A percentile compares a stretch with the other conserved stretches of the same genome.
Conservation (phyloP, 257 asterid species). For the Przewalskia tangutica region DNA sequence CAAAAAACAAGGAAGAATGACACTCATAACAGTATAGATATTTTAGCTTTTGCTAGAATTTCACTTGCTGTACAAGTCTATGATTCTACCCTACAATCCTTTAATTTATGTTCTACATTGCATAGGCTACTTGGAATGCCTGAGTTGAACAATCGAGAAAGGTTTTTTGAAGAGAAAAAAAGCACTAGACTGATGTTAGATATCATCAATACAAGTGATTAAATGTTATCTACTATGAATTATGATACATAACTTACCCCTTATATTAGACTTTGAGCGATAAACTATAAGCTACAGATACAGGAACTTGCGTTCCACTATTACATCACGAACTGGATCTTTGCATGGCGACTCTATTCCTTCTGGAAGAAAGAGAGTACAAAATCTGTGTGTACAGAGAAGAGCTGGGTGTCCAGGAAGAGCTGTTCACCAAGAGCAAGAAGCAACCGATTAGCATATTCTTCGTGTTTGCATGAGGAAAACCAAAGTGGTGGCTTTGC, state of each 20-base stretch:
- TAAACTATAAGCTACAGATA: background rate
- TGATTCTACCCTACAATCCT: background rate
- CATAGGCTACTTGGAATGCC: background rate
- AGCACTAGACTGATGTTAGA: background rate
- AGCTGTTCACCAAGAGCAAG: conserved; percentile 42
- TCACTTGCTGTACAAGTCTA: background rate
- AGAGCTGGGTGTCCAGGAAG: conserved; percentile 94
- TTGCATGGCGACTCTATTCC: conserved; percentile 39
- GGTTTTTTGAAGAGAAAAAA: background rate
- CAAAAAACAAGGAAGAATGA: background rate
- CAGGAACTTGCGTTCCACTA: conserved; percentile 34
- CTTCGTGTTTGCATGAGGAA: background rate
- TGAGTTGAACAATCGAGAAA: background rate
- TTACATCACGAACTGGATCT: conserved; percentile 5
- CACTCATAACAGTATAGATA: background rate
- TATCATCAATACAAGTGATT: background rate
- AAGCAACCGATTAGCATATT: conserved; percentile 9
- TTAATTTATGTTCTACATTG: background rate
- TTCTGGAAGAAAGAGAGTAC: conserved; percentile 92
- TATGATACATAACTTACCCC: background rate
- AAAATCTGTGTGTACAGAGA: conserved; percentile 96
- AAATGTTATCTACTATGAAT: background rate
- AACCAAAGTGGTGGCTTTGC: background rate
- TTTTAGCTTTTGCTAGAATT: background rate
- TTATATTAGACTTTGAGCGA: background rate